These are phyloP conservation scores for Leptographium lundbergii DNA, from an alignment of 2,329 filamentous ascomycete genomes.

Conservation along the genomic window DNA sequence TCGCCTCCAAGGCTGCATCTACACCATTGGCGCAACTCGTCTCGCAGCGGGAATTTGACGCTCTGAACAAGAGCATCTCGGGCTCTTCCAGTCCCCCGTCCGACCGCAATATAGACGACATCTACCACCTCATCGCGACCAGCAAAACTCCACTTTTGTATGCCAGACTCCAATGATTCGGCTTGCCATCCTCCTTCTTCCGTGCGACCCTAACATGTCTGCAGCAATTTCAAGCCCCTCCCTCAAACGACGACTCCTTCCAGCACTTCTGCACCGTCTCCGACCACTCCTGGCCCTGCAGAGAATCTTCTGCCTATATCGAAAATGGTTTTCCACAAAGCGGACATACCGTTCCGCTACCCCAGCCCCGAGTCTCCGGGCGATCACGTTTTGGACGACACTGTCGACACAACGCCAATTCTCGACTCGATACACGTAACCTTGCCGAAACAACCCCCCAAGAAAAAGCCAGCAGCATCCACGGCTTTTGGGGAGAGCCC, in stretches of 20 bases:
- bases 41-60: conserved; percentile 44
- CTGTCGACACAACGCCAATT: conserved; percentile 13
- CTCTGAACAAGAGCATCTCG: conserved; percentile 57
- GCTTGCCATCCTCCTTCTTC: background rate
- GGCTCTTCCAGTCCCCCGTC: background rate
- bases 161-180: background rate
- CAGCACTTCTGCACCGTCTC: conserved; percentile 10
- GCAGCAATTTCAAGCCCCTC: conserved; percentile 45
- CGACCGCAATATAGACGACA: conserved; percentile 58
- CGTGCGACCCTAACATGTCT: background rate
- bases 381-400: conserved; percentile 1
- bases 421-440: conserved; percentile 16
- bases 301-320: conserved; percentile 37
- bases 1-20: conserved; percentile 43
- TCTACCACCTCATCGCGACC: conserved; percentile 57
- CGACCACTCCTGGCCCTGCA: conserved; percentile 20
- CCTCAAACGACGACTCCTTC: conserved; percentile 18
- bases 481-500: conserved; percentile 6
- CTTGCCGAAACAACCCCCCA: conserved; percentile 11
- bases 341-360: conserved; percentile 26
- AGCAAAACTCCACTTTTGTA: conserved; percentile 61
- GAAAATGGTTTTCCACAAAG: conserved; percentile 32
- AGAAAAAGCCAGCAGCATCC: conserved; percentile 14
- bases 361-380: conserved; percentile 23
- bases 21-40: conserved; percentile 38